phyloP scores from a whole-genome alignment of 2,329 filamentous ascomycete species.

The Colletotrichum somersetense region DNA sequence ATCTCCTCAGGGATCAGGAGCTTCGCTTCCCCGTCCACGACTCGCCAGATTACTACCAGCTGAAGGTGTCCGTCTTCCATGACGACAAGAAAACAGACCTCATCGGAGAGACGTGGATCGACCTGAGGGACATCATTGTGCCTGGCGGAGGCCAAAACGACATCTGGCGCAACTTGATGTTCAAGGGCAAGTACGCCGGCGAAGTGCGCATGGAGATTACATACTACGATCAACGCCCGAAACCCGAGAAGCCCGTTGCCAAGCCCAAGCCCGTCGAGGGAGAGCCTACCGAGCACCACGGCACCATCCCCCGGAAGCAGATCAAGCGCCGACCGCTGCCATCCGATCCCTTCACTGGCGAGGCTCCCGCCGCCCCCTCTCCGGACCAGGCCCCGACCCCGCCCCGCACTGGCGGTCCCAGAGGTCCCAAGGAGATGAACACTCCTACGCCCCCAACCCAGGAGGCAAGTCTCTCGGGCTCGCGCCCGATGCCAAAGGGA shows the following conservation, averaged over 20 bases:
- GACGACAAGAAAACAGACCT: conserved; percentile 98
- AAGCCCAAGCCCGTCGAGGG: conserved; percentile 61
- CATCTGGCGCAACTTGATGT: conserved; percentile 89
- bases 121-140: conserved; percentile 83
- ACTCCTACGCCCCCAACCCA: conserved; percentile 14
- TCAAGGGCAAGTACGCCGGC: conserved; percentile 94
- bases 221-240: conserved; percentile 91
- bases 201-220: conserved; percentile 96
- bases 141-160: conserved; percentile 93
- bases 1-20: conserved; percentile 86
- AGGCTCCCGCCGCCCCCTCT: conserved; percentile 54
- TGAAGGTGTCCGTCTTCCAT: conserved; percentile 97
- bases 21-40: conserved; percentile 96
- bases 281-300: conserved; percentile 43
- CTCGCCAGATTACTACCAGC: conserved; percentile 93
- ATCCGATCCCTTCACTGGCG: conserved; percentile 76
- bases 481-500: conserved; percentile 45
- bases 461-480: conserved; percentile 35
- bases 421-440: conserved; percentile 36
- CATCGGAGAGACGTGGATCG: conserved; percentile 94
- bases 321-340: conserved; percentile 89
- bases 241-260: conserved; percentile 76
- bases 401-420: conserved; percentile 52
- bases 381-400: conserved; percentile 62
- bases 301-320: conserved; percentile 67